Conservation (phyloP, 2,329 filamentous ascomycete species). For the Xylariaceae sp. region DNA sequence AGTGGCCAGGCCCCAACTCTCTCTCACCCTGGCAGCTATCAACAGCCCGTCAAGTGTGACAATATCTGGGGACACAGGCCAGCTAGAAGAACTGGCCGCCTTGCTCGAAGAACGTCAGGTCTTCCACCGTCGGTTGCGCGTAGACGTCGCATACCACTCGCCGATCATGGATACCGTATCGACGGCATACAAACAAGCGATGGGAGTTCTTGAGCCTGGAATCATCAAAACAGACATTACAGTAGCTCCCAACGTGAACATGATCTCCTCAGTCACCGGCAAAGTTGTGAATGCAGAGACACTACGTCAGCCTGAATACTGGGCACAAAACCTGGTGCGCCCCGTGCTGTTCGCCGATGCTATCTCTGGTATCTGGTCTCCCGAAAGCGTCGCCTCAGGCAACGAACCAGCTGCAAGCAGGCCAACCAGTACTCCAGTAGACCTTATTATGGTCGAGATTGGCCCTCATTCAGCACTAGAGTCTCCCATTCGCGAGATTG, state of each 20-base stretch:
- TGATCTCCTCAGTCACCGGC: not conserved
- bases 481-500: slow-evolving; percentile 39
- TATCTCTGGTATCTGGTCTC: not conserved
- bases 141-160: slow-evolving; percentile 45
- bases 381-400: not conserved
- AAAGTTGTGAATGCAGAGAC: not conserved
- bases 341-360: slow-evolving; percentile 3
- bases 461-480: slow-evolving; percentile 45
- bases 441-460: slow-evolving; percentile 3
- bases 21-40: not conserved
- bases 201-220: not conserved
- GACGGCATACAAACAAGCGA: slow-evolving; percentile 12
- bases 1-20: too few relatives aligned
- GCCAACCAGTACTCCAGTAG: too few relatives aligned
- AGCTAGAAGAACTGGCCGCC: slow-evolving; percentile 30
- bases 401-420: too few relatives aligned
- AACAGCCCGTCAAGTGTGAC: slow-evolving; percentile 44
- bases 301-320: slow-evolving; percentile 2
- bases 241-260: too few relatives aligned
- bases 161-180: slow-evolving; percentile 38
- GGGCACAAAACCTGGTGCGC: slow-evolving; percentile 4
- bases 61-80: slow-evolving; percentile 39
- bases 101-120: slow-evolving; percentile 29
- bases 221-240: not conserved
- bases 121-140: slow-evolving; percentile 39